Conservation (phyloP, 768 basidiomycete species). For the Filobasidium floriforme region DNA sequence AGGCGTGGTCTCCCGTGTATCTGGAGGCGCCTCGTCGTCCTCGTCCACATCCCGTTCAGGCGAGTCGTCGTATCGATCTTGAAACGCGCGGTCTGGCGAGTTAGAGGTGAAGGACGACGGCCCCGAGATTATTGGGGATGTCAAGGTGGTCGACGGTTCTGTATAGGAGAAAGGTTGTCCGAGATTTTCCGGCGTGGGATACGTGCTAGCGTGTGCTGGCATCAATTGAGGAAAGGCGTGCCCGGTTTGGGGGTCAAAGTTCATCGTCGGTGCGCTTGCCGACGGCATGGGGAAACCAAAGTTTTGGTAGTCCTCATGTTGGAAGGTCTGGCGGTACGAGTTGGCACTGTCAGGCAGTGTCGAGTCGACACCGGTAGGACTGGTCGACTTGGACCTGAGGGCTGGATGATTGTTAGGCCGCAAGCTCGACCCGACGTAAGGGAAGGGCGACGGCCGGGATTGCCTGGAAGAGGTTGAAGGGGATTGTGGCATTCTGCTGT, state of each 20-base stretch:
- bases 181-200: neutral
- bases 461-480: neutral
- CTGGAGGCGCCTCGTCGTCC: neutral
- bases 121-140: neutral
- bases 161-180: neutral
- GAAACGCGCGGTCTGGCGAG: neutral
- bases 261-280: neutral
- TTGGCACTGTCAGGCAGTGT: neutral
- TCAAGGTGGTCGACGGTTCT: neutral
- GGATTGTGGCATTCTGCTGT: neutral
- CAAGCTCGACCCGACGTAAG: neutral
- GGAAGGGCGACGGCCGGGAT: neutral
- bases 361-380: neutral
- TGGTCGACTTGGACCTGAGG: neutral
- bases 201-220: neutral
- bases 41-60: conserved; percentile 1
- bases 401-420: neutral
- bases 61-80: neutral
- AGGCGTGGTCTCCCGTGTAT: neutral
- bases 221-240: neutral
- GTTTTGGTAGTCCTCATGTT: neutral
- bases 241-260: neutral
- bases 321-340: neutral
- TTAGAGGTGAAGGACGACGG: neutral
- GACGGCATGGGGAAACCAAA: conserved; percentile 2